Conservation (phyloP, 208 protist species). For the Kentomonas sorsogonicus region DNA sequence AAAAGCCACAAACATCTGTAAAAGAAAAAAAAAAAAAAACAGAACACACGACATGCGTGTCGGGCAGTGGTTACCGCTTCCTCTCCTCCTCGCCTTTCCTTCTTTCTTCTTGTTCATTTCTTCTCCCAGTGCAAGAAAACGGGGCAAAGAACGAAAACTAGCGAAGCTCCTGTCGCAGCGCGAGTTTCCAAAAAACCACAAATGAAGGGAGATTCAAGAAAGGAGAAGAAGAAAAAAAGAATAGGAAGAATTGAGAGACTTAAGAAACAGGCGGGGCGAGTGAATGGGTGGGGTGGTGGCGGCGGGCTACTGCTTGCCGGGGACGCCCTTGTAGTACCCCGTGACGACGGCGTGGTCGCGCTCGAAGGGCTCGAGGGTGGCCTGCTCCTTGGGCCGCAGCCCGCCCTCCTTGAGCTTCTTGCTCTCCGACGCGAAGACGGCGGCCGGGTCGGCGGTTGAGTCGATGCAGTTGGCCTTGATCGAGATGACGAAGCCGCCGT, state of each 20-base stretch:
- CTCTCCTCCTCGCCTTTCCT: not conserved
- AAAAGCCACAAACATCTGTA: not conserved
- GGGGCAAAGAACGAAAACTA: not conserved
- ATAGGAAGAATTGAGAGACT: not conserved
- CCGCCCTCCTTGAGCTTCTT: conserved; percentile 93
- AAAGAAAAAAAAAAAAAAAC: conserved; percentile 14
- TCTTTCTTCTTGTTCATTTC: not conserved
- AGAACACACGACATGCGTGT: no score
- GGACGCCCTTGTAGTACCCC: conserved; percentile 35
- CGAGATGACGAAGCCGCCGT: conserved; percentile 99
- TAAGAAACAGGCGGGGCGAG: conserved; percentile 3
- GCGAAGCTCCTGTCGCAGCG: not conserved
- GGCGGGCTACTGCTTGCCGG: no score
- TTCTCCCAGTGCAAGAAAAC: not conserved
- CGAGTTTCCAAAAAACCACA: not conserved
- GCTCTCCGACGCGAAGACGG: conserved; percentile 97
- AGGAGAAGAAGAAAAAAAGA: conserved; percentile 2
- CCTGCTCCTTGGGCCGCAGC: conserved; percentile 97
- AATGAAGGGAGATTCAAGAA: not conserved
- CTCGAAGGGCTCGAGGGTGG: conserved; percentile 99
- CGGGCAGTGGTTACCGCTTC: no score
- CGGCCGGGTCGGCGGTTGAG: conserved; percentile 95
- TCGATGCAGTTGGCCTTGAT: conserved; percentile 99
- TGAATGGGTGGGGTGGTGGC: not conserved
- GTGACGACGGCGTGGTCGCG: conserved; percentile 98